These are phyloP conservation scores for Pistacia atlantica DNA, from an alignment of 345 rosid genomes.

Conservation along the genomic window DNA sequence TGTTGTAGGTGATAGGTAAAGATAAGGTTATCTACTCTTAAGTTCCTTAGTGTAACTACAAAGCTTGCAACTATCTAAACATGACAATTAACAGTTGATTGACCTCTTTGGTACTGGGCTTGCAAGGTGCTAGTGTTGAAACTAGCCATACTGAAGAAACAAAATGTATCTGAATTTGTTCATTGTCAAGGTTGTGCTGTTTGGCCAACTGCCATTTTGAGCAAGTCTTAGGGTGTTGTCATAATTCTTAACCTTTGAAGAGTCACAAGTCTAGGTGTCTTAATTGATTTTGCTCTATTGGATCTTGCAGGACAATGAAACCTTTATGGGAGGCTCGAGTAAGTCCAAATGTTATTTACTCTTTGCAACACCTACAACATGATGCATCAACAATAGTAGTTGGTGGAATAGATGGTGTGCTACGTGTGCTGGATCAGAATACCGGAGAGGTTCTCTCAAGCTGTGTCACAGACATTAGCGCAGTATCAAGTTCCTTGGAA, in stretches of 20 bases:
- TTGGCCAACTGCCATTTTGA: neutral
- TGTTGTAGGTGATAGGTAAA: too few relatives aligned
- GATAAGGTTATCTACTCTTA: too few relatives aligned
- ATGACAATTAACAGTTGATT: neutral
- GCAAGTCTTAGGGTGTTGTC: neutral
- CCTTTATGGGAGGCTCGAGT: slow-evolving; percentile 70
- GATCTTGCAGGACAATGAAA: slow-evolving; percentile 62
- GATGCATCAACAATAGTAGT: slow-evolving; percentile 59
- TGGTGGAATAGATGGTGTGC: slow-evolving; percentile 90
- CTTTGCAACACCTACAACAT: slow-evolving; percentile 55
- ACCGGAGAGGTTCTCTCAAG: slow-evolving; percentile 60
- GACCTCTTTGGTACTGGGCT: neutral
- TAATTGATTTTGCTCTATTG: neutral
- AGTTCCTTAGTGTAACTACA: too few relatives aligned
- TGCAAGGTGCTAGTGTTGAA: neutral
- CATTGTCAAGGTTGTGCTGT: neutral
- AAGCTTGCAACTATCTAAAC: too few relatives aligned
- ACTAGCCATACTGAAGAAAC: neutral
- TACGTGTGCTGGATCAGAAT: slow-evolving; percentile 71
- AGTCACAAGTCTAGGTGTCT: neutral
- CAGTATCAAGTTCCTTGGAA: slow-evolving; percentile 27
- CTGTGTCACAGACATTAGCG: slow-evolving; percentile 43
- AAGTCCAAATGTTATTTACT: slow-evolving; percentile 79
- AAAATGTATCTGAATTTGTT: neutral
- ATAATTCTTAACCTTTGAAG: too few relatives aligned